Evolutionary conservation across 352 stramenopile genomes (phyloP), one percentile per base, ranked within the genome.

Genomic region (Stephanocyclus meneghinianus): DNA sequence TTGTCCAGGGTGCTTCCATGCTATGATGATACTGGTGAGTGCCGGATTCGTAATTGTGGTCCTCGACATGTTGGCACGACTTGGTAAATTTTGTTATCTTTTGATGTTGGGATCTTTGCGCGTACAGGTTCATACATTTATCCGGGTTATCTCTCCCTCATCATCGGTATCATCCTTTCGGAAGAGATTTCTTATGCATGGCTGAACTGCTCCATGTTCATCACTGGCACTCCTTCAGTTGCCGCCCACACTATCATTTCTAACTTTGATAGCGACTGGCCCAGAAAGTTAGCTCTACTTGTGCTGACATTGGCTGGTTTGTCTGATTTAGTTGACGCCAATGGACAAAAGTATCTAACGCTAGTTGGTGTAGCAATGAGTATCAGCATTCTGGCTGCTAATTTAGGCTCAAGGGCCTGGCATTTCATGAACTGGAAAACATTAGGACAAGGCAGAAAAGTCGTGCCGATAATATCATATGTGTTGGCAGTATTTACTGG

Each of bases 371-470:
- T 85, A 67, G 68, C 42, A 37, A 37, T 81, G 13, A 50, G 42
- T 11, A 74, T 80, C 11, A 26, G 21, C 8, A 21, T 89, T n/a
- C 45, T 91, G 3, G 55, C 79, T 32, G 83, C 83, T 7, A 91
- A 90, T 66, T 74, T 91, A 16, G 86, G 86, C 55, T 64, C 83
- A n/a, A 79, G 78, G 26, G 81, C 86, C 15, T 91, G 86, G 86
- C 32, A 79, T 47, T 83, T 80, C 48, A 76, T 91, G 61, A 84
- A 82, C 50, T 89, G 83, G 80, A 74, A 82, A 29, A 81, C 85
- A 6, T 60, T 88, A 9, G 37, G 26, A 13, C 73, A 79, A 8
- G 44, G 66, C 61, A 66, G 76, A 45, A 18, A 55, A 3, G 37
- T 90, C 16, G 72, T 79, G 45, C 61, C 78, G 35, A 18, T 79